A percentile compares a stretch with the other conserved stretches of the same genome.
These are phyloP conservation scores for Juglanconis juglandina DNA, from an alignment of 2,329 filamentous ascomycete genomes.

Conservation along the genomic window DNA sequence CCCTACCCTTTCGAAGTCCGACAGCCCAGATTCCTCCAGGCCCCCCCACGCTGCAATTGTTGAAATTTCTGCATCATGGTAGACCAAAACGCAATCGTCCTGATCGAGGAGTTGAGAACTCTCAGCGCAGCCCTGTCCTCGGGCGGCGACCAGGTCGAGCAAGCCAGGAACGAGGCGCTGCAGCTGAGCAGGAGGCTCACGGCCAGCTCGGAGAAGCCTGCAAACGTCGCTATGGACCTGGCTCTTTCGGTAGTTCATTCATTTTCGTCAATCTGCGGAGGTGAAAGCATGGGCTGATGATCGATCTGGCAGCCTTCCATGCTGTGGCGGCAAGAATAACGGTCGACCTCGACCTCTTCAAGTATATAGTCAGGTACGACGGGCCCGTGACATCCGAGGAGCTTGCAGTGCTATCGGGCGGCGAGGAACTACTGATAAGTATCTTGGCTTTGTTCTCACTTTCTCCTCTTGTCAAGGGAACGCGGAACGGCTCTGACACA, in stretches of 20 bases:
- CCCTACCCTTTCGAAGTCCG: no score
- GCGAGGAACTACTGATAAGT: constrained; percentile 27
- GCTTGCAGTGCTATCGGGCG: constrained; percentile 21
- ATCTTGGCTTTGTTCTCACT: not conserved
- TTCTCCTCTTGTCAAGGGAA: not conserved
- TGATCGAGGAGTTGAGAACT: not conserved
- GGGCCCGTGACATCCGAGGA: constrained; percentile 19
- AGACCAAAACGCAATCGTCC: not conserved
- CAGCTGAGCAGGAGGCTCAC: constrained; percentile 15
- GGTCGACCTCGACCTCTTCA: constrained; percentile 25
- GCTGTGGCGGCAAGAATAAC: constrained; percentile 23
- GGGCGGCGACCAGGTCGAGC: not conserved
- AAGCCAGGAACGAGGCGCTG: constrained; percentile 15
- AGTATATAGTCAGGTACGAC: constrained; percentile 17
- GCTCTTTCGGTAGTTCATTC: constrained; percentile 15
- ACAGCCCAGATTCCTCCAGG: no score
- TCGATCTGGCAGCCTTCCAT: constrained; percentile 20
- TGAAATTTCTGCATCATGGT: not conserved
- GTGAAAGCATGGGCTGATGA: no score
- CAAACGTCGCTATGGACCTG: constrained; percentile 18
- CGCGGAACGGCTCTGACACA: not conserved
- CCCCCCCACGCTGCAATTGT: no score
- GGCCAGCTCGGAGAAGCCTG: constrained; percentile 16
- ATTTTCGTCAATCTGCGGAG: no score
- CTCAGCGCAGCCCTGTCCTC: not conserved